Base-by-base conservation (phyloP, 2,329 filamentous ascomycete species). In the Nemania sp. region DNA sequence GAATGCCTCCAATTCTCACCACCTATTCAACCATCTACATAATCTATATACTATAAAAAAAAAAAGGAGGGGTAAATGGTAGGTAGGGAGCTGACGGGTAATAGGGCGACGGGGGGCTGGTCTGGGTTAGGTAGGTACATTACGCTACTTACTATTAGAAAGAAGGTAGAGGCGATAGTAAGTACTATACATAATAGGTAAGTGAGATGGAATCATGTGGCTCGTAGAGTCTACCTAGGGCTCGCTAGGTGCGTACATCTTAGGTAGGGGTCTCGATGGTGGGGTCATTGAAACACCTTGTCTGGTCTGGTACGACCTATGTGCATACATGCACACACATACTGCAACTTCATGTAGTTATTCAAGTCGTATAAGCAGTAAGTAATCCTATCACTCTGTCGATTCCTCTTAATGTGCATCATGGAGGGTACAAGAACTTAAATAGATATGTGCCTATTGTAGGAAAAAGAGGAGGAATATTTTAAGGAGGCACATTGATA, bases 41-140 rank as follows among this genome's bases (percentile, higher is more conserved):
- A 10, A 35, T 35, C 32, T 35, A n/a, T n/a, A n/a, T n/a, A n/a
- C n/a, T 41, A 10, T 41, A 56, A 52, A 32, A 60, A 61, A 64
- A 56, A 38, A 53, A 70, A 62, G 58, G 66, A 69, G 68, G 70
- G 72, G 53, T 52, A 69, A 55, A 60, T 62, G 72, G 53, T 52
- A 69, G 53, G 57, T 62, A 22, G 29, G 26, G 41, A 20, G 11
- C 24, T 47, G 45, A 22, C 45, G 1, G 32, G 45, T n/a, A 67
- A 35, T 38, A 47, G 41, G 13, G 32, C 22, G 51, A 49, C 35
- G 35, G 64, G 64, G 65, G 55, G 61, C 62, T 57, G 62, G 43
- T 68, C 62, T 65, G 62, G 62, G 66, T 68, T 68, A 64, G 66
- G 66, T 68, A 66, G n/a, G n/a, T n/a, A n/a, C n/a, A n/a, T n/a